Evolutionary conservation across 768 basidiomycete genomes (phyloP).

Genomic region (Crucibulum laeve): DNA sequence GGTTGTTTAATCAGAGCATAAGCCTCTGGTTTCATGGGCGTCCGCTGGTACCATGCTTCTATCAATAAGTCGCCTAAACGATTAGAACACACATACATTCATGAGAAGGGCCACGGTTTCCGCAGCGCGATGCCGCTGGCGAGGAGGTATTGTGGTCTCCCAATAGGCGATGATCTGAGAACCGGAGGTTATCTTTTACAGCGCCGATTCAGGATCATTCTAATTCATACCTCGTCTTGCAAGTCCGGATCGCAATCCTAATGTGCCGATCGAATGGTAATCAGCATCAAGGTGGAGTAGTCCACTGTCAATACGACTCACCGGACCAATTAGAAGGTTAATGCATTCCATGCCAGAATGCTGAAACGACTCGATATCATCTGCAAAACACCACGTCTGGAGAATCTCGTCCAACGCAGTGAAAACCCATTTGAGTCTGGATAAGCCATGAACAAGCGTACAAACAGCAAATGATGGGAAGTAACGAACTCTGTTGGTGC

Average conservation of each 20-base stretch:
- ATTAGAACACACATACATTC: slow-evolving; percentile 41
- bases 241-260: slow-evolving; percentile 55
- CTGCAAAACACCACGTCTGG: slow-evolving; percentile 58
- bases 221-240: slow-evolving; percentile 53
- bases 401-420: slow-evolving; percentile 61
- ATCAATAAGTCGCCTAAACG: slow-evolving; percentile 1
- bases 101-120: slow-evolving; percentile 53
- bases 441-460: slow-evolving; percentile 4
- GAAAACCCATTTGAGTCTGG: slow-evolving; percentile 55
- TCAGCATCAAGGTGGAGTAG: not conserved
- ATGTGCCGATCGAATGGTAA: not conserved
- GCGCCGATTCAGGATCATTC: not conserved
- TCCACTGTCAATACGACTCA: slow-evolving; percentile 23
- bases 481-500: slow-evolving; percentile 58
- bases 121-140: slow-evolving; percentile 43
- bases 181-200: slow-evolving; percentile 2
- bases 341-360: slow-evolving; percentile 59
- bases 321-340: slow-evolving; percentile 51
- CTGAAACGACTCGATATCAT: slow-evolving; percentile 65
- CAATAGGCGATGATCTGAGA: slow-evolving; percentile 62
- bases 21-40: slow-evolving; percentile 41
- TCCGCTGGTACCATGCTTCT: slow-evolving; percentile 51
- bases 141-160: slow-evolving; percentile 53
- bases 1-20: slow-evolving; percentile 56
- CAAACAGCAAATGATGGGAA: slow-evolving; percentile 2